A percentile compares a stretch with the other conserved stretches of the same genome.
phyloP scores from a whole-genome alignment of 2,329 filamentous ascomycete species.

The Diaporthe sp. region DNA sequence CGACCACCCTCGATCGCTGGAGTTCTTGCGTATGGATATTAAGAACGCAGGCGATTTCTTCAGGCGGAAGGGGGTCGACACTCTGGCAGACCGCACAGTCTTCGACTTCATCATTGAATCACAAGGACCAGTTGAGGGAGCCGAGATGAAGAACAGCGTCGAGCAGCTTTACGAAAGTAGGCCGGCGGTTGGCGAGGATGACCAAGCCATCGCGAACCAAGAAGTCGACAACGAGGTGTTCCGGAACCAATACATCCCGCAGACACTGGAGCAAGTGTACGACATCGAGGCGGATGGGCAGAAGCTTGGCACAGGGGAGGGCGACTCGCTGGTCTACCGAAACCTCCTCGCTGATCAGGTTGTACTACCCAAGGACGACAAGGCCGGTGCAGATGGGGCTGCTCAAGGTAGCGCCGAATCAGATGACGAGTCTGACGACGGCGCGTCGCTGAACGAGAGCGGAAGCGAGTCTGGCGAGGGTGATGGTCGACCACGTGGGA shows the following conservation, averaged over 20 bases:
- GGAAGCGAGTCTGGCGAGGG: constrained; percentile 70
- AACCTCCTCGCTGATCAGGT: constrained; percentile 83
- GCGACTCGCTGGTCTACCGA: constrained; percentile 85
- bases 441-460: constrained; percentile 62
- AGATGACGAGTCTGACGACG: constrained; percentile 63
- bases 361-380: constrained; percentile 56
- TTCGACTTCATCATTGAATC: constrained; percentile 85
- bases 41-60: constrained; percentile 98
- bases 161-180: constrained; percentile 76
- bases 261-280: constrained; percentile 95
- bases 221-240: constrained; percentile 94
- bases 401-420: constrained; percentile 56
- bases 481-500: constrained; percentile 80
- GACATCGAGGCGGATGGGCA: constrained; percentile 93
- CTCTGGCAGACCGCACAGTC: constrained; percentile 81
- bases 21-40: constrained; percentile 98
- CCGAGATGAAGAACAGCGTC: constrained; percentile 72
- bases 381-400: constrained; percentile 50
- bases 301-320: constrained; percentile 80
- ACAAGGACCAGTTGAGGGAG: constrained; percentile 72
- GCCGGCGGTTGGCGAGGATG: constrained; percentile 53
- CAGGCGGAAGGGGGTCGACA: constrained; percentile 85
- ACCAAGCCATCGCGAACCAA: constrained; percentile 63
- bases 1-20: constrained; percentile 91
- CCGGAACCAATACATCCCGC: constrained; percentile 95